Conservation (phyloP, 495 filamentous ascomycete genomes). For the Chaetomium fimeti region DNA sequence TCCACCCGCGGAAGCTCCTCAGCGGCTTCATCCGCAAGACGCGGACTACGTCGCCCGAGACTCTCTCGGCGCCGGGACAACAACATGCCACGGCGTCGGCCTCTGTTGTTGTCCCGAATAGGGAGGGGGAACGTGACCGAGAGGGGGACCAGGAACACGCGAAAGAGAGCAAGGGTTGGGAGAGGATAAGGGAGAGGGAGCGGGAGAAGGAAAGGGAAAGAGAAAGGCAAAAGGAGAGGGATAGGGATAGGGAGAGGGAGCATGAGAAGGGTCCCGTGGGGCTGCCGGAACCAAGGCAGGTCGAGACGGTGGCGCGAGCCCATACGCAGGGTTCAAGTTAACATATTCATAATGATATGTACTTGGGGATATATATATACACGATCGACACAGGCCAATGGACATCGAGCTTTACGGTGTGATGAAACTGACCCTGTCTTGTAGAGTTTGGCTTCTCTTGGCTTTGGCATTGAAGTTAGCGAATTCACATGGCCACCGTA, state of each 20-base stretch:
- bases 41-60: slow-evolving; percentile 33
- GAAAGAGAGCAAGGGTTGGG: slow-evolving; percentile 20
- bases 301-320: slow-evolving; percentile 4
- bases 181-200: slow-evolving; percentile 31
- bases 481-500: background rate
- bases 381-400: background rate
- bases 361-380: background rate
- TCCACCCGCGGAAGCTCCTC: slow-evolving; percentile 48
- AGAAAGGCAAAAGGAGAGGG: slow-evolving; percentile 32
- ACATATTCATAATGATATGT: background rate
- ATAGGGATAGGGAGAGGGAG: slow-evolving; percentile 34
- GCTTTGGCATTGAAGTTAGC: background rate
- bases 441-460: background rate
- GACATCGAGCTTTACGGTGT: background rate
- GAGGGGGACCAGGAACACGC: slow-evolving; percentile 31
- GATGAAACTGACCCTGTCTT: background rate
- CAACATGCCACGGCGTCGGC: background rate
- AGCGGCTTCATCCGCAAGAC: slow-evolving; percentile 49
- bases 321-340: background rate
- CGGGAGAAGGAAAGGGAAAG: slow-evolving; percentile 32
- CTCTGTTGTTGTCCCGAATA: background rate
- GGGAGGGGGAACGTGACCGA: slow-evolving; percentile 29
- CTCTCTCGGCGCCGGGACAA: slow-evolving; percentile 21
- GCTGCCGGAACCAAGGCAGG: slow-evolving; percentile 2
- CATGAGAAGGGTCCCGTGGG: background rate